These are phyloP conservation scores for Teunomyces stri DNA, from an alignment of 805 yeast species.

Conservation along the genomic window DNA sequence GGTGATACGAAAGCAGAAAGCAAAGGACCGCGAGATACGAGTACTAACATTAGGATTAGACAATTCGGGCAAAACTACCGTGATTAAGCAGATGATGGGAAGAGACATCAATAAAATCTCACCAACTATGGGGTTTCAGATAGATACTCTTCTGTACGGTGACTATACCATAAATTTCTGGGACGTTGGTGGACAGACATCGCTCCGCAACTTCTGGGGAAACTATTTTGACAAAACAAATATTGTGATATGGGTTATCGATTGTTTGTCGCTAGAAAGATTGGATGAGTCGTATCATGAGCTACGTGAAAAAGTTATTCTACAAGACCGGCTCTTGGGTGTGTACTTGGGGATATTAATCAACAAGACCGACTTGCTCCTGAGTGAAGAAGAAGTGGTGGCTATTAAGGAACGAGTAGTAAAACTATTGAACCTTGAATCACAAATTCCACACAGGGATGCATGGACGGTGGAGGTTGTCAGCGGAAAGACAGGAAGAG, in stretches of 20 bases:
- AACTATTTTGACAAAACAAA: constrained; percentile 84
- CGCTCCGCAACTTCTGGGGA: constrained; percentile 53
- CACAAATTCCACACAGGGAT: constrained; percentile 17
- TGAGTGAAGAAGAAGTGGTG: constrained; percentile 18
- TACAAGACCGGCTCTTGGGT: constrained; percentile 69
- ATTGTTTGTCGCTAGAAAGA: constrained; percentile 58
- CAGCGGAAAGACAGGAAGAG: constrained; percentile 37
- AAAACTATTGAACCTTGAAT: constrained; percentile 16
- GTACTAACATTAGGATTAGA: constrained; percentile 81
- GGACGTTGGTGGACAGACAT: constrained; percentile 79
- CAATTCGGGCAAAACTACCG: constrained; percentile 88
- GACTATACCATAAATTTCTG: constrained; percentile 58
- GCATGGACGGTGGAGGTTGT: constrained; percentile 28
- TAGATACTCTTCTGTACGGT: constrained; percentile 50
- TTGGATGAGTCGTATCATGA: constrained; percentile 65
- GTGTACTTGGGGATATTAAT: constrained; percentile 64
- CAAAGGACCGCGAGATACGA: constrained; percentile 74
- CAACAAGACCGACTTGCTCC: constrained; percentile 69
- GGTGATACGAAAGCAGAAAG: constrained; percentile 77
- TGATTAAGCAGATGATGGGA: constrained; percentile 57
- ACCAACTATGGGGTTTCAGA: constrained; percentile 91
- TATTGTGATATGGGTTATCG: constrained; percentile 83
- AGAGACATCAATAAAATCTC: constrained; percentile 55
- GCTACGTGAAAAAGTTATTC: constrained; percentile 54
- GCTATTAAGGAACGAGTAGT: constrained; percentile 8